A percentile compares a stretch with the other conserved stretches of the same genome.
Evolutionary conservation across 257 asterid genomes (phyloP).

Genomic region (Nicotiana benthamiana): DNA sequence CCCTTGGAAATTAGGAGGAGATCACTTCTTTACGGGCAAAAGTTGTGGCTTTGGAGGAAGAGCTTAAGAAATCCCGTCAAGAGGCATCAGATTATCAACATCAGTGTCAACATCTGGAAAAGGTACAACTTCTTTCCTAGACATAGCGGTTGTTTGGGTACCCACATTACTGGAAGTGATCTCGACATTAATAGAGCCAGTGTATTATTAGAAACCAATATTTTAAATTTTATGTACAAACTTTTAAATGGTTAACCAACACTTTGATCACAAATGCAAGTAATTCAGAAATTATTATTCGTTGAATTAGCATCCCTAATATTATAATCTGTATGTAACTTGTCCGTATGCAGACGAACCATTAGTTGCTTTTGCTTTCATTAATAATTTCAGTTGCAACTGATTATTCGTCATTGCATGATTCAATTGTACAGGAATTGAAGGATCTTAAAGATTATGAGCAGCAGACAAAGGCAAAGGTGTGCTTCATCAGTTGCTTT

Average conservation of each 20-base stretch:
- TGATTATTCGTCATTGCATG: not conserved
- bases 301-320: not conserved
- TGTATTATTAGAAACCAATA: not conserved
- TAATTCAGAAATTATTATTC: not conserved
- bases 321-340: not conserved
- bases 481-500: constrained; percentile 15
- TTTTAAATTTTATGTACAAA: not conserved
- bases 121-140: constrained; percentile 32
- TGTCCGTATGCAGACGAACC: not conserved
- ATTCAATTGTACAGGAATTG: constrained; percentile 56
- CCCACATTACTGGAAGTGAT: not conserved
- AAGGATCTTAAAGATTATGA: constrained; percentile 75
- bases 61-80: constrained; percentile 48
- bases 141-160: not conserved
- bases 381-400: not conserved
- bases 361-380: not conserved
- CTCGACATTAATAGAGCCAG: not conserved
- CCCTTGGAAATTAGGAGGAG: constrained; percentile 45
- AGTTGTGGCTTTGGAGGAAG: constrained; percentile 64
- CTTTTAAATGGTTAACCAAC: not conserved
- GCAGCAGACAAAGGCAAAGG: constrained; percentile 90
- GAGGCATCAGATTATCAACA: constrained; percentile 46
- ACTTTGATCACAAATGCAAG: not conserved
- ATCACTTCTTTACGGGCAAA: constrained; percentile 55
- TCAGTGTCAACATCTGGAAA: constrained; percentile 51